Evolutionary conservation across 768 basidiomycete genomes (phyloP).

Genomic region (Mrakia blollopis): DNA sequence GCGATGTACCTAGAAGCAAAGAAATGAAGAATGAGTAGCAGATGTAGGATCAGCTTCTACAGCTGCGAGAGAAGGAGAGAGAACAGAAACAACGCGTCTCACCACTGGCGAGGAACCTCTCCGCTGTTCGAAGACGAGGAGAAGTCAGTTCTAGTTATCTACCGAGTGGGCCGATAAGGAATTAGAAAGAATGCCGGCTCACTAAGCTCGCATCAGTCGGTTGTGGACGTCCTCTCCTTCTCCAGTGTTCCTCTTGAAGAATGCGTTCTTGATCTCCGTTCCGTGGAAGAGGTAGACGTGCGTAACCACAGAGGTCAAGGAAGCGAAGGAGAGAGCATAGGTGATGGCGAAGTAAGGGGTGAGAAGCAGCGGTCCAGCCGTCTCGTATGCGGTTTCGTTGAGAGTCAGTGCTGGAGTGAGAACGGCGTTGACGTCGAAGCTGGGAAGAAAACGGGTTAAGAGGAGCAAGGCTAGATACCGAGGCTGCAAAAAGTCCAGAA

Average conservation of each 20-base stretch:
- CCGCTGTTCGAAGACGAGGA: neutral
- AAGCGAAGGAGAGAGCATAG: constrained; percentile 44
- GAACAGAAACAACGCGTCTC: neutral
- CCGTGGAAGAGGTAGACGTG: constrained; percentile 37
- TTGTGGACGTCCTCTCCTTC: constrained; percentile 42
- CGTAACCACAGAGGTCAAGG: constrained; percentile 40
- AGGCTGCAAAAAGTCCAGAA: no score
- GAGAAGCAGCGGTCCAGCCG: constrained; percentile 40
- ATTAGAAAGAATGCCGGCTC: neutral
- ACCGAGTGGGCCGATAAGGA: no score
- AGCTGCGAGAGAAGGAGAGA: constrained; percentile 34
- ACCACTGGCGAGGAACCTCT: constrained; percentile 43
- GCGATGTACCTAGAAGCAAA: constrained; percentile 36
- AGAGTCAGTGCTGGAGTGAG: constrained; percentile 43
- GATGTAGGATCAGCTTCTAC: constrained; percentile 40
- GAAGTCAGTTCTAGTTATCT: neutral
- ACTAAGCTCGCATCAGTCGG: neutral
- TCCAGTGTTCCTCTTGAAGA: constrained; percentile 36
- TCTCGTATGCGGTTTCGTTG: constrained; percentile 43
- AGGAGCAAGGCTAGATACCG: no score
- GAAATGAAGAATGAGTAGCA: constrained; percentile 41
- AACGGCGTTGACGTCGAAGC: constrained; percentile 44
- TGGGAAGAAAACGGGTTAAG: constrained; percentile 17
- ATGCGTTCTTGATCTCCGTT: constrained; percentile 35
- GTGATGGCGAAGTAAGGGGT: constrained; percentile 46